phyloP scores from a whole-genome alignment of 257 asterid species.

The Craterostigma plantagineum region DNA sequence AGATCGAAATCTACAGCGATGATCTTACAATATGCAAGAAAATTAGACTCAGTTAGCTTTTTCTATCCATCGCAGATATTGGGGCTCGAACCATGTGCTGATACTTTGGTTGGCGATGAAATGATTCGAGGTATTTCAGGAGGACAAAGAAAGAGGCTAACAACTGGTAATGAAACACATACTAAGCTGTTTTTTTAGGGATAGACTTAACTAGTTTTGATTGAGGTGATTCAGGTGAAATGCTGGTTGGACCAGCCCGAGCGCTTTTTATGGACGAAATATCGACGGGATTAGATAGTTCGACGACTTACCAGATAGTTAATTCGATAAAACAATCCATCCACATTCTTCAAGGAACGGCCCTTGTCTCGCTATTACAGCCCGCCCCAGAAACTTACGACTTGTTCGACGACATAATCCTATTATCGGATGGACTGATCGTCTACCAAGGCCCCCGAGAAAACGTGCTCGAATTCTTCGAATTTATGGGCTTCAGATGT shows the following conservation, averaged over 20 bases:
- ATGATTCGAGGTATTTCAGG: slow-evolving; percentile 87
- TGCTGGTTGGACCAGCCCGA: slow-evolving; percentile 85
- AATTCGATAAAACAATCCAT: slow-evolving; percentile 60
- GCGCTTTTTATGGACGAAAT: slow-evolving; percentile 92
- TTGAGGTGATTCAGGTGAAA: slow-evolving; percentile 38
- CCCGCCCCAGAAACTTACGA: slow-evolving; percentile 85
- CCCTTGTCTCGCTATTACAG: slow-evolving; percentile 69
- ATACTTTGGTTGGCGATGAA: slow-evolving; percentile 68
- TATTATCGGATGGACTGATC: slow-evolving; percentile 58
- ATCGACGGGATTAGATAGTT: slow-evolving; percentile 85
- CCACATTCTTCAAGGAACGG: slow-evolving; percentile 73
- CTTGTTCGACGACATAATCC: slow-evolving; percentile 68
- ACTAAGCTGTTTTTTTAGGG: background rate
- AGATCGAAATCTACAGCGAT: background rate
- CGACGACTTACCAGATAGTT: slow-evolving; percentile 74
- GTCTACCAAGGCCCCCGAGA: slow-evolving; percentile 89
- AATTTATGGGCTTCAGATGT: slow-evolving; percentile 61
- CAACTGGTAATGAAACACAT: slow-evolving; percentile 37
- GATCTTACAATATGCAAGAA: too few relatives aligned
- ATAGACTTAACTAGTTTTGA: background rate
- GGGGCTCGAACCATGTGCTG: slow-evolving; percentile 88
- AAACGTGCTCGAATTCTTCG: slow-evolving; percentile 53
- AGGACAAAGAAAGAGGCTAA: slow-evolving; percentile 70
- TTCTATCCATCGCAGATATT: slow-evolving; percentile 25
- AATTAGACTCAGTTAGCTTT: background rate